Evolutionary conservation across 2,329 filamentous ascomycete species (phyloP).

Genomic region (Colletotrichum scovillei): DNA sequence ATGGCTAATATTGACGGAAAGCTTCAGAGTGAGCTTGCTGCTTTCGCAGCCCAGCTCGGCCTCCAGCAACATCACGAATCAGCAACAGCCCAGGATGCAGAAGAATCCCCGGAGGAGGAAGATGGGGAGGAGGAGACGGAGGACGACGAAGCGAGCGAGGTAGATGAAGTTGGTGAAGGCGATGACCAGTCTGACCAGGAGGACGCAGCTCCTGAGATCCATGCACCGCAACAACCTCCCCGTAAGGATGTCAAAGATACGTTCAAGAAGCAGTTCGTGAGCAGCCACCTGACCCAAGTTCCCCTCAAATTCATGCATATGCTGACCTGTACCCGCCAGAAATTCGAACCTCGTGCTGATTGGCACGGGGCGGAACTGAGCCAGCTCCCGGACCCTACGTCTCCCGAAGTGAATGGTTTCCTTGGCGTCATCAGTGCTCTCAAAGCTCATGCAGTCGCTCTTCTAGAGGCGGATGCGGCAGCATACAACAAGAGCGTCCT

Average conservation of each 20-base stretch:
- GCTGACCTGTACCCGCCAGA: conserved; percentile 47
- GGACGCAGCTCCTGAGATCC: conserved; percentile 36
- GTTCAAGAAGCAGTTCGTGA: conserved; percentile 53
- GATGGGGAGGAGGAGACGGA: conserved; percentile 50
- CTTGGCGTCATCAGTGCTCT: conserved; percentile 59
- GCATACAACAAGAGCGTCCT: conserved; percentile 80
- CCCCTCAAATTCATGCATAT: not conserved
- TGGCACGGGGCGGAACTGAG: conserved; percentile 63
- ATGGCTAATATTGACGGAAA: conserved; percentile 16
- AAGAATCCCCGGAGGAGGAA: conserved; percentile 38
- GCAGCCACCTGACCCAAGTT: conserved; percentile 3
- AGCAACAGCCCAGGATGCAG: conserved; percentile 35
- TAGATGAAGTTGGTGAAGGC: conserved; percentile 45
- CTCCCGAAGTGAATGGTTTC: conserved; percentile 58
- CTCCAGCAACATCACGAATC: conserved; percentile 27
- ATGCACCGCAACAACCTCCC: not conserved
- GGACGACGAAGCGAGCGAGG: conserved; percentile 46
- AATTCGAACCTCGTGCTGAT: conserved; percentile 67
- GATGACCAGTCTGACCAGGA: conserved; percentile 46
- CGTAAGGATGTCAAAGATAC: conserved; percentile 43
- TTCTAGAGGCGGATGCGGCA: conserved; percentile 83
- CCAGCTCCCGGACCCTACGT: conserved; percentile 54
- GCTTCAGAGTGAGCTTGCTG: conserved; percentile 27
- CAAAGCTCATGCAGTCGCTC: conserved; percentile 76
- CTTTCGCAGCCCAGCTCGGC: conserved; percentile 35